Conservation (phyloP, 768 basidiomycete species). For the Candolleomyces eurysporus region DNA sequence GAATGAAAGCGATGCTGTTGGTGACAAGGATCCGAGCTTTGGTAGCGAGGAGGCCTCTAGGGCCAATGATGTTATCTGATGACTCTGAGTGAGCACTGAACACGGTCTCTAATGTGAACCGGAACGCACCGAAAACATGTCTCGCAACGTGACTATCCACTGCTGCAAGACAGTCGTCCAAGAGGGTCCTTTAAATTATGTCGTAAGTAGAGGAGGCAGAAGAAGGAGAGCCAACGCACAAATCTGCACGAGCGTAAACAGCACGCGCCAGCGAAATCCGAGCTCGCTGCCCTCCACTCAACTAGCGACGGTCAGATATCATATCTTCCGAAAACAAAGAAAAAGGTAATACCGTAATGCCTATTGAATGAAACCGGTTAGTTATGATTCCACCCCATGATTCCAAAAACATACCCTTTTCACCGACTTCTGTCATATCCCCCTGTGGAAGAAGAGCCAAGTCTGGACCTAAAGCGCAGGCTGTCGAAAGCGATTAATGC, state of each 20-base stretch:
- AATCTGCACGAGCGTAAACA: slow-evolving; percentile 88
- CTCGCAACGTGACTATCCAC: slow-evolving; percentile 87
- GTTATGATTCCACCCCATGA: background rate
- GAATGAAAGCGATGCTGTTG: slow-evolving; percentile 82
- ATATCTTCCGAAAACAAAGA: background rate
- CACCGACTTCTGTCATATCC: slow-evolving; percentile 83
- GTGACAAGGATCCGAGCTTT: slow-evolving; percentile 88
- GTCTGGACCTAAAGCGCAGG: slow-evolving; percentile 85
- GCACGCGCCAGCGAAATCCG: slow-evolving; percentile 83
- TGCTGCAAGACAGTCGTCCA: slow-evolving; percentile 89
- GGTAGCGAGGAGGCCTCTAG: slow-evolving; percentile 73
- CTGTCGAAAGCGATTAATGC: slow-evolving; percentile 27
- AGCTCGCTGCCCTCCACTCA: slow-evolving; percentile 84
- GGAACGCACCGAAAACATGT: slow-evolving; percentile 69
- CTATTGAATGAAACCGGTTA: slow-evolving; percentile 17
- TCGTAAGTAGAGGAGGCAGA: background rate
- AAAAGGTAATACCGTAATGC: slow-evolving; percentile 52
- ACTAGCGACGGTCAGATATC: slow-evolving; percentile 28
- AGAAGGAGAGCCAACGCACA: slow-evolving; percentile 43
- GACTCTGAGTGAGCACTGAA: background rate
- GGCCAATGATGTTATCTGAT: slow-evolving; percentile 82
- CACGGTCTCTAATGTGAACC: background rate
- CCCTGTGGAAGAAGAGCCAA: slow-evolving; percentile 76
- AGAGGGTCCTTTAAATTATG: slow-evolving; percentile 49
- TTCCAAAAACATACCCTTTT: slow-evolving; percentile 55